These are phyloP conservation scores for Petrea volubilis DNA, from an alignment of 257 asterid species.

Conservation along the genomic window DNA sequence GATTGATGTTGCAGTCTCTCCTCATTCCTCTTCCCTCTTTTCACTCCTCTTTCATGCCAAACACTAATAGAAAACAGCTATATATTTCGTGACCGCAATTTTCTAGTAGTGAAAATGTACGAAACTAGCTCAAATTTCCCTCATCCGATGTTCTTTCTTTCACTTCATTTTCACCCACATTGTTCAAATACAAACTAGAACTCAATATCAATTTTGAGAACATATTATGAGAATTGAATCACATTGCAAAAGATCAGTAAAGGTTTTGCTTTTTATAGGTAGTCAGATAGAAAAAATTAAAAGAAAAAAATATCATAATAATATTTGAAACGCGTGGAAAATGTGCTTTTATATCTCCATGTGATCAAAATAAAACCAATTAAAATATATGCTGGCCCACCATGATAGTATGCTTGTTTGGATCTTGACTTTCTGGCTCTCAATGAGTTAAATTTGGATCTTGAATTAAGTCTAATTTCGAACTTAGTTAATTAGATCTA, in stretches of 20 bases:
- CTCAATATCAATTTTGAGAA: not conserved
- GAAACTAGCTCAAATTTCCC: not conserved
- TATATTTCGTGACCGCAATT: too few species aligned
- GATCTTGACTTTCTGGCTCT: not conserved
- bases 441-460: not conserved
- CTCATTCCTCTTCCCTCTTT: not conserved
- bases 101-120: too few species aligned
- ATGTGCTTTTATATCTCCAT: conserved; percentile 17
- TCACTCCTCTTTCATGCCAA: not conserved
- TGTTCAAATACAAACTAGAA: not conserved
- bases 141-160: not conserved
- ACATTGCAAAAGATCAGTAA: not conserved
- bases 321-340: conserved; percentile 16
- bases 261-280: not conserved
- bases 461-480: not conserved
- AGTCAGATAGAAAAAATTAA: conserved; percentile 2
- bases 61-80: too few species aligned
- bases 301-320: not conserved
- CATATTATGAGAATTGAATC: not conserved
- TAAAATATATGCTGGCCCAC: not conserved
- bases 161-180: not conserved
- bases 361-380: conserved; percentile 16
- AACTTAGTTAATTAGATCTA: not conserved
- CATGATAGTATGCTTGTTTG: not conserved
- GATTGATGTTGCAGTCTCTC: conserved; percentile 20